Base-by-base conservation (phyloP, 2,329 filamentous ascomycete species). In the Trichothecium roseum region DNA sequence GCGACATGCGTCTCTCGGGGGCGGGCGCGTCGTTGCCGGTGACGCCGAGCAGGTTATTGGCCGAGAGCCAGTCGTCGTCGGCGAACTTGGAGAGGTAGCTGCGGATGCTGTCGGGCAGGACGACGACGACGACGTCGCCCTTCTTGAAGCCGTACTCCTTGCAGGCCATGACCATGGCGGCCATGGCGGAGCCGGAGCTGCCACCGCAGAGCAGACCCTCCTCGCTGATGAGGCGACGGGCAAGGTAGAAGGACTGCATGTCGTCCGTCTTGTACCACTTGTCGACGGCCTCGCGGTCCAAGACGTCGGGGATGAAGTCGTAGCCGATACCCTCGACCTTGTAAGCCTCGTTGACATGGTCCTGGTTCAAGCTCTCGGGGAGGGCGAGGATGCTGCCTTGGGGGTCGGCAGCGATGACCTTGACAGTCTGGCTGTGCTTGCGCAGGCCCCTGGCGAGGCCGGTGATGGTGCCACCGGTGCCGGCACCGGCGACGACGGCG, bases 251-350 rank as follows among this genome's bases (percentile, higher is more conserved):
- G 3, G 88, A 88, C 55, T 94, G 84, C 41, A 76, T 74, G 54
- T 98, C 91, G 42, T 89, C 84, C 4, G 91, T 98, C 75, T 98
- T 98, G 68, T 95, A 96, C 91, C 91, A 98, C 54, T 81, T 83
- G 58, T 95, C 84, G 20, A 98, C 84, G 5, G 74, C 57, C 18
- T 78, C 61, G 52, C 81, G 85, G 45, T 91, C 79, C 37, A 98
- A 68, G 5, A 98, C 93, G 17, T 96, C 85, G 6, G 93, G 91
- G 40, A 98, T 83, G 57, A 98, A 98, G 58, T 98, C 91, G 57
- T 98, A 98, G 15, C 91, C 91, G 50, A 98, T 98, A 30, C 91
- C 91, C 64, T 98, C 91, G 1, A 98, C 91, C 66, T 98, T 96
- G 68, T 98, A 98, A 2, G 80, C 69, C 57, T 86, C 78, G 52